Conservation (phyloP, 1,284 basidiomycete genomes). For the Ceratobasidium sp. region DNA sequence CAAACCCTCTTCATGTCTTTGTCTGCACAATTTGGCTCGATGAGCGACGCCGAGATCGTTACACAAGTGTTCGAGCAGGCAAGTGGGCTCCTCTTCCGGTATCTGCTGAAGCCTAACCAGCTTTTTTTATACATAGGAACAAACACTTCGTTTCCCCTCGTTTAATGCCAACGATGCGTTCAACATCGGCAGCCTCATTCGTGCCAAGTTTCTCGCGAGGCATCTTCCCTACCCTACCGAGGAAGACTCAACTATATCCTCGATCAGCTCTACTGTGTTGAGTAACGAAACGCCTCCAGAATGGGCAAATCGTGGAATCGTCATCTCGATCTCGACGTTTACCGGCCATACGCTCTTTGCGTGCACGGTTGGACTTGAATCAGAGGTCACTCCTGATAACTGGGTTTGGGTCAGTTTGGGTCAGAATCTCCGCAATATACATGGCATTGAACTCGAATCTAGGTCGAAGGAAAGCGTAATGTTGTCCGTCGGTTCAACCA, state of each 20-base stretch:
- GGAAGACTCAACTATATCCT: constrained; percentile 38
- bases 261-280: constrained; percentile 23
- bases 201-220: constrained; percentile 46
- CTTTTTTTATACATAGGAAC: constrained; percentile 46
- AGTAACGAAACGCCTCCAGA: constrained; percentile 26
- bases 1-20: not conserved
- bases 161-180: constrained; percentile 49
- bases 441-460: constrained; percentile 45
- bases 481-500: constrained; percentile 56
- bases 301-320: constrained; percentile 65
- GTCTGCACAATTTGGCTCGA: not conserved
- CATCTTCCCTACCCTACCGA: constrained; percentile 11
- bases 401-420: constrained; percentile 50
- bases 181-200: constrained; percentile 48
- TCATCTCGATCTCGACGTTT: constrained; percentile 56
- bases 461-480: constrained; percentile 56
- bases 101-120: not conserved
- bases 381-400: constrained; percentile 54
- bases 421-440: not conserved
- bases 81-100: not conserved
- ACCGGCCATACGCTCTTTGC: constrained; percentile 56
- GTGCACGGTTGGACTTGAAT: constrained; percentile 54
- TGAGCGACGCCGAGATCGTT: constrained; percentile 42
- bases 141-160: constrained; percentile 47
- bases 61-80: constrained; percentile 39